Evolutionary conservation across 352 stramenopile genomes (phyloP), one percentile per base, ranked within the genome.

Genomic region (Phytophthora crassamura): DNA sequence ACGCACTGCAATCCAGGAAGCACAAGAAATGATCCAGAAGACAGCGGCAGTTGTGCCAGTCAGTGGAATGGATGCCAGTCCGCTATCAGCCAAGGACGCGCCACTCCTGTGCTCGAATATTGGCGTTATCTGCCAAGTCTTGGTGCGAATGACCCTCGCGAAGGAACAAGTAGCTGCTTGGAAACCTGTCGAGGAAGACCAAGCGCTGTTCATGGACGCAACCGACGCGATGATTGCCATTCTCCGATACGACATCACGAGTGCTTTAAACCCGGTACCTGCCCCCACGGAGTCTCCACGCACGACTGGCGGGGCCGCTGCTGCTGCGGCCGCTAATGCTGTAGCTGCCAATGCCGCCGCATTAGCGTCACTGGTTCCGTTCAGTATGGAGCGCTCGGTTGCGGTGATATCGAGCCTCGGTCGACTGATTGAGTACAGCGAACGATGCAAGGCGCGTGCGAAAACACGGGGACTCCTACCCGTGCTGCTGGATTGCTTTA

Each of bases 351-450:
- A 69, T 51, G 48, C 61, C 59, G 59, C 53, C 9, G 59, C 56
- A 33, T 35, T 74, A 32, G 52, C 40, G 14, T 9, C 55, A 9
- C 45, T 84, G 1, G 65, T 84, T 5, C 67, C 70, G 32, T 84
- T 85, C 32, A 73, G 40, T 20, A 60, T 55, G 0, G 45, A 65
- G 11, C 73, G 75, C 18, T 74, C 59, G 12, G 28, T 84, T 12
- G 47, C 46, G 9, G 51, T 88, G 4, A 60, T 89, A 43, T 77
- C 74, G 1, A 75, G 70, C 40, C 48, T 91, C 3, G 83, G 83
- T 7, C 80, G 77, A 12, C 80, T 90, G 64, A 54, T 86, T 0
- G 75, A 86, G 20, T 34, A 54, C 11, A 84, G 66, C 6, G 72
- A 78, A 1, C 53, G 32, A 5, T 86, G 67, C 38, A 89, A 86